Conservation (phyloP, 257 asterid species). For the Marsdenia floribunda region DNA sequence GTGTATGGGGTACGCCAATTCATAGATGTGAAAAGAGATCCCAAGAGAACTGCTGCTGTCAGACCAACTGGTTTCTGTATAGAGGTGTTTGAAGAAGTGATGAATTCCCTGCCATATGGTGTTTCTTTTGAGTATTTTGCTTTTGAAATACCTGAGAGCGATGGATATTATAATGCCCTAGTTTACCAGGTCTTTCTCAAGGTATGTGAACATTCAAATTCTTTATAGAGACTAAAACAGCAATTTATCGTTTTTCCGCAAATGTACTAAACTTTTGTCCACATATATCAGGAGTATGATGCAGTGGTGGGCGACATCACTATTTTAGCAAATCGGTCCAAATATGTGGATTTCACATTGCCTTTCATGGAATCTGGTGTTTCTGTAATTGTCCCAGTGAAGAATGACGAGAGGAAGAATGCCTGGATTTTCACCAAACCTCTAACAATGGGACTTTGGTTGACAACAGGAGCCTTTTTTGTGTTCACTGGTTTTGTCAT, state of each 20-base stretch:
- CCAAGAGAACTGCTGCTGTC: conserved; percentile 21
- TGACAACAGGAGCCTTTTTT: conserved; percentile 32
- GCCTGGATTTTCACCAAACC: conserved; percentile 49
- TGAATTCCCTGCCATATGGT: conserved; percentile 30
- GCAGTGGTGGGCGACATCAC: conserved; percentile 46
- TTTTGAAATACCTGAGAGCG: neutral
- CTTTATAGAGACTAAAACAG: neutral
- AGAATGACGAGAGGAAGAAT: conserved; percentile 16
- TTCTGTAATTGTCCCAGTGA: conserved; percentile 35
- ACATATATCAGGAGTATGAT: conserved; percentile 31
- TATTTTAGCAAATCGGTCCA: conserved; percentile 42
- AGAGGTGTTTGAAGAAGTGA: conserved; percentile 35
- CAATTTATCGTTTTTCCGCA: too few relatives aligned
- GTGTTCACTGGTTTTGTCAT: conserved; percentile 36
- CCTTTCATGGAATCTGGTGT: conserved; percentile 51
- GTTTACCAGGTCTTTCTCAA: conserved; percentile 21
- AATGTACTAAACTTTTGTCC: neutral
- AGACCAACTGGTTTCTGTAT: conserved; percentile 36
- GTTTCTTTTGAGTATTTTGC: conserved; percentile 25
- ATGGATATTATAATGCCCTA: conserved; percentile 21
- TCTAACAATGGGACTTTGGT: conserved; percentile 41
- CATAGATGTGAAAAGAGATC: conserved; percentile 25
- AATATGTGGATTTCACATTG: conserved; percentile 43
- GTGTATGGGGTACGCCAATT: conserved; percentile 31
- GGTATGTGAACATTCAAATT: conserved; percentile 17